Base-by-base conservation (phyloP, 495 filamentous ascomycete genomes). In the Aspergillus incahuasiensis region DNA sequence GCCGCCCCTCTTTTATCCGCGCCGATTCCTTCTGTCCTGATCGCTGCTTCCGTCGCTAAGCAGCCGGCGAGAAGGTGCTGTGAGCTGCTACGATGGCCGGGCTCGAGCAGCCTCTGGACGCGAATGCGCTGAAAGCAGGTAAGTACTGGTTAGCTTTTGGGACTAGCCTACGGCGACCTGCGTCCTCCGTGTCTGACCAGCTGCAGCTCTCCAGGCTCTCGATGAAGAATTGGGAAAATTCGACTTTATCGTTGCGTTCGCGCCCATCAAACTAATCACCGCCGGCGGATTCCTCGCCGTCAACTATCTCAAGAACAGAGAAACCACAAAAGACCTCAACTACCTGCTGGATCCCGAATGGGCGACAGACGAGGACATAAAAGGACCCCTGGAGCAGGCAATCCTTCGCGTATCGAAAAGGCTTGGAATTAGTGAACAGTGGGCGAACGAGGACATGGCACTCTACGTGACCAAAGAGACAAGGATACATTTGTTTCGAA, bases 211-310 rank as follows among this genome's bases (percentile, higher is more conserved):
- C 9, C 46, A 50, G 28, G 54, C 45, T n/a, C 54, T 56, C 30
- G 54, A 56, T 41, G 54, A 56, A 24, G 54, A 56, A 50, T 38
- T 56, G 25, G 54, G 54, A 35, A 56, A 56, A 50, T 56, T 56
- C 40, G 54, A 56, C 7, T 56, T 56, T 38, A 56, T 56, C 46
- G 54, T 56, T 42, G 54, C 54, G 35, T 56, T 56, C 22, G 54
- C 54, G 22, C 54, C 54, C n/a, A 56, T 56, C 22, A 56, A 56
- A 39, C 39, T 56, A 25, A 56, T 56, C 38, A 45, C 54, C 19
- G 40, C 54, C 3, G 54, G 54, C 24, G 54, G 54, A 5, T 56
- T 56, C 54, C 54, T 56, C n/a, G 46, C 54, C 1, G 54, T 56
- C 19, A 56, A 56, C 39, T 50, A 56, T 19, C 54, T 56, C 18